Percentiles rank a stretch among this genome's conserved stretches.
Evolutionary conservation across 2,329 filamentous ascomycete genomes (phyloP).

Genomic region (Pseudogymnoascus sp.): DNA sequence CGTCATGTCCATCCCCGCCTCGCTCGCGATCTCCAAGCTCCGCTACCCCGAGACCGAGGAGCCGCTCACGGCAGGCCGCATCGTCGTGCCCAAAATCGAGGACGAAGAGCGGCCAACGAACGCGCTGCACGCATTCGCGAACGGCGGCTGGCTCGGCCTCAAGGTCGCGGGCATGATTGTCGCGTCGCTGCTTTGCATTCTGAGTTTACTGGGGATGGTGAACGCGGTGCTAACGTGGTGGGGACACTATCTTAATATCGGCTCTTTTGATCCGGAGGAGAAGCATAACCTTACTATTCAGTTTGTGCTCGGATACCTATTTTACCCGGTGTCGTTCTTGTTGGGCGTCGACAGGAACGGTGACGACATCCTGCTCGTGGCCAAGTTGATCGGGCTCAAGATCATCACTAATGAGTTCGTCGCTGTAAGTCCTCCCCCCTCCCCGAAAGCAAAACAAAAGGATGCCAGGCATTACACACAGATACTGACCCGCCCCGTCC

Average conservation of each 20-base stretch:
- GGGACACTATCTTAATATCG: constrained; percentile 69
- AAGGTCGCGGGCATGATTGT: constrained; percentile 82
- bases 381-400: constrained; percentile 74
- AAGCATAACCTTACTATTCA: constrained; percentile 55
- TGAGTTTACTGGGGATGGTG: constrained; percentile 64
- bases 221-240: constrained; percentile 78
- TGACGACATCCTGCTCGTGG: constrained; percentile 59
- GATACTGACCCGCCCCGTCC: background rate
- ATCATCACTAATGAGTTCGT: constrained; percentile 53
- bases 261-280: constrained; percentile 38
- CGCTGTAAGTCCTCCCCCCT: constrained; percentile 16
- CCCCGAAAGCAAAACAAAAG: background rate
- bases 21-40: constrained; percentile 80
- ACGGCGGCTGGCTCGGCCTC: constrained; percentile 76
- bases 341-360: constrained; percentile 61
- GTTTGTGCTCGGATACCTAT: constrained; percentile 67
- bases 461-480: background rate
- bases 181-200: constrained; percentile 72
- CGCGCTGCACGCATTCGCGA: constrained; percentile 74
- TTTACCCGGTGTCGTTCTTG: constrained; percentile 73
- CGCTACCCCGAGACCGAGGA: constrained; percentile 84
- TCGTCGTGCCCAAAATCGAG: constrained; percentile 61
- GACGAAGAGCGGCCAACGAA: constrained; percentile 73
- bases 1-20: constrained; percentile 92
- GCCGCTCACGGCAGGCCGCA: constrained; percentile 71